Percentiles rank a stretch among this genome's conserved stretches.
These are phyloP conservation scores for Dryadomyces quercivorus DNA, from an alignment of 2,329 filamentous ascomycete genomes.

Conservation along the genomic window DNA sequence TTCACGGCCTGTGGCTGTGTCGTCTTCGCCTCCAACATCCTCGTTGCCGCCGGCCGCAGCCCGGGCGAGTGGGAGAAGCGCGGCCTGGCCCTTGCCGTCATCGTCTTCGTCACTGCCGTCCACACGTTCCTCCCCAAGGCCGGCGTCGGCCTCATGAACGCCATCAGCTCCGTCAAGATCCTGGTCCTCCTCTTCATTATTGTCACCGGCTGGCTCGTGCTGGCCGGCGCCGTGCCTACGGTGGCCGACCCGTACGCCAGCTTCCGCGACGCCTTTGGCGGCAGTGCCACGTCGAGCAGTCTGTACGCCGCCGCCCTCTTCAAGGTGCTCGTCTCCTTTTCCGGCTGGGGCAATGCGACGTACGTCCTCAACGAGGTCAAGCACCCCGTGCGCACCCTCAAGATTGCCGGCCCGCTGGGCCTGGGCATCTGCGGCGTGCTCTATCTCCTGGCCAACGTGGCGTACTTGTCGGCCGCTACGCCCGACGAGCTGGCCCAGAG, in stretches of 20 bases:
- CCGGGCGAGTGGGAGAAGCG: conserved; percentile 44
- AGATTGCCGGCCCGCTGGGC: conserved; percentile 48
- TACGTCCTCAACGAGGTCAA: conserved; percentile 54
- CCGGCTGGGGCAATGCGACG: conserved; percentile 53
- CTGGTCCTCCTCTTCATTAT: conserved; percentile 48
- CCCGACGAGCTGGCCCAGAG: conserved; percentile 44
- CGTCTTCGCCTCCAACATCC: conserved; percentile 24
- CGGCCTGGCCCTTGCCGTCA: conserved; percentile 40
- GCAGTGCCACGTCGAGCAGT: conserved; percentile 26
- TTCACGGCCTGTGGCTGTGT: conserved; percentile 13
- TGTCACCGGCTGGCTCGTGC: conserved; percentile 44
- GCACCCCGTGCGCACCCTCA: conserved; percentile 52
- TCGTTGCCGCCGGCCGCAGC: conserved; percentile 33
- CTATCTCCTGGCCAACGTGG: conserved; percentile 52
- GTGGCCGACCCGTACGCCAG: conserved; percentile 39
- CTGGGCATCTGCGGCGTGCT: conserved; percentile 46
- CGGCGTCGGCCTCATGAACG: conserved; percentile 47
- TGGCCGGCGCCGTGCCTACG: conserved; percentile 33
- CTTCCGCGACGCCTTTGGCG: conserved; percentile 41
- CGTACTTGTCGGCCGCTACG: conserved; percentile 51
- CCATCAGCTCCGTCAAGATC: conserved; percentile 49
- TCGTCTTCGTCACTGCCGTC: conserved; percentile 40
- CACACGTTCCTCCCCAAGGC: conserved; percentile 42
- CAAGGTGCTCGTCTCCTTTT: conserved; percentile 46
- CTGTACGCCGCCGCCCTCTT: conserved; percentile 44